Evolutionary conservation across 805 yeast genomes (phyloP).

Genomic region (Sugiyamaella americana): DNA sequence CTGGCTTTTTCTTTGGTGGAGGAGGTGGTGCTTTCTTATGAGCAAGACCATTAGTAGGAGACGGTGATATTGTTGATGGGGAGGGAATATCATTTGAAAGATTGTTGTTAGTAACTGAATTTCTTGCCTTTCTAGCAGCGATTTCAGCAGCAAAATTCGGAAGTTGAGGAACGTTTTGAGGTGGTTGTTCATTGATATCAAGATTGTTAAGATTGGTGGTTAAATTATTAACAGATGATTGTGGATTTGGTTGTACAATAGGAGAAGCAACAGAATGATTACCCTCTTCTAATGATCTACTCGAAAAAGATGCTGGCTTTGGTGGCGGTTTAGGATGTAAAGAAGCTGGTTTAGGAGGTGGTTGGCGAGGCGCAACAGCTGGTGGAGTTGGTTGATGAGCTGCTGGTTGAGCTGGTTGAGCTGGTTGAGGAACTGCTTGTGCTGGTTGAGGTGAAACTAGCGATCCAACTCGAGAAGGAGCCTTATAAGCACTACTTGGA

Average conservation of each 20-base stretch:
- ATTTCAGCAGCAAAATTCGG: conserved; percentile 33
- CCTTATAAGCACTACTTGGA: background rate
- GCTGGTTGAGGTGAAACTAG: background rate
- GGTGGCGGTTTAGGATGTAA: background rate
- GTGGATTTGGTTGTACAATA: background rate
- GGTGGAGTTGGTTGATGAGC: background rate
- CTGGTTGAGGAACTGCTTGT: background rate
- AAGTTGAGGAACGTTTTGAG: conserved; percentile 1
- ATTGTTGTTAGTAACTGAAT: background rate
- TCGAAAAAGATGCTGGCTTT: background rate
- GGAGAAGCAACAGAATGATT: background rate
- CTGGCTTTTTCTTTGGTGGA: conserved; percentile 22
- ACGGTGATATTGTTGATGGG: conserved; percentile 13
- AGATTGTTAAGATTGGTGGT: background rate
- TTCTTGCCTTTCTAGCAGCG: conserved; percentile 18
- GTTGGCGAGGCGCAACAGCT: background rate
- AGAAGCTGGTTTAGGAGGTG: background rate
- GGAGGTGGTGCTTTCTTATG: conserved; percentile 23
- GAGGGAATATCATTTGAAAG: conserved; percentile 12
- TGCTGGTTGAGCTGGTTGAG: background rate
- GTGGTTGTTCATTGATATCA: background rate
- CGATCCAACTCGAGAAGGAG: background rate
- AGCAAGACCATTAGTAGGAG: conserved; percentile 8
- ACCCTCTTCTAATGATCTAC: too few species aligned
- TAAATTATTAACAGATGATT: background rate